These are phyloP conservation scores for Cyclanthera cordifolia DNA, from an alignment of 306 rosid genomes.

Conservation along the genomic window DNA sequence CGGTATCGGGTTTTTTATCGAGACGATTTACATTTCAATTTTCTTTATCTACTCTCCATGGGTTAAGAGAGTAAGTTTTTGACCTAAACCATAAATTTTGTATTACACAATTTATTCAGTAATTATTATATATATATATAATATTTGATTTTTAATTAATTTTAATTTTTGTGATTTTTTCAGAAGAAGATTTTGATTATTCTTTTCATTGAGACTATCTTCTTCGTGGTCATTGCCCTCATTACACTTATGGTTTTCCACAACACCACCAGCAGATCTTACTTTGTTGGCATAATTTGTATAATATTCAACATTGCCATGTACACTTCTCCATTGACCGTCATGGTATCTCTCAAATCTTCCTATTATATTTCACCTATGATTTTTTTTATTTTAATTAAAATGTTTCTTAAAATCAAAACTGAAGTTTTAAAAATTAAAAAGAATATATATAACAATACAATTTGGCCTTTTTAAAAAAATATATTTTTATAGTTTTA, in stretches of 20 bases:
- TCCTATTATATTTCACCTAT: background rate
- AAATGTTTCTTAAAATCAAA: no score
- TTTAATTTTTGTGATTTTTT: background rate
- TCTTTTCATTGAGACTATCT: background rate
- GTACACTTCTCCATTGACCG: conserved; percentile 76
- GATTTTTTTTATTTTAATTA: no score
- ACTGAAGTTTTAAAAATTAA: no score
- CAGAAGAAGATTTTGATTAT: conserved; percentile 34
- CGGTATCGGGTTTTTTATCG: conserved; percentile 39
- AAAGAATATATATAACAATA: no score
- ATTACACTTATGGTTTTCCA: conserved; percentile 19
- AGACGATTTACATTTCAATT: conserved; percentile 23
- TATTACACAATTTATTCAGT: no score
- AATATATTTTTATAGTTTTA: no score
- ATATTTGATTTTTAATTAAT: no score
- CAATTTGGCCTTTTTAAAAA: no score
- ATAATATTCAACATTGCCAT: conserved; percentile 50
- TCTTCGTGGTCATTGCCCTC: conserved; percentile 20
- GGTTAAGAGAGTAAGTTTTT: conserved; percentile 31
- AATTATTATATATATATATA: no score
- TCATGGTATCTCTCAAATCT: conserved; percentile 40
- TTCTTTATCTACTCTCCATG: conserved; percentile 32
- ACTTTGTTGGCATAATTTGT: conserved; percentile 41
- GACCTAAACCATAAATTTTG: background rate
- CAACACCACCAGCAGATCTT: conserved; percentile 6